phyloP scores from a whole-genome alignment of 129 eudicot species.

The Lactuca saligna region DNA sequence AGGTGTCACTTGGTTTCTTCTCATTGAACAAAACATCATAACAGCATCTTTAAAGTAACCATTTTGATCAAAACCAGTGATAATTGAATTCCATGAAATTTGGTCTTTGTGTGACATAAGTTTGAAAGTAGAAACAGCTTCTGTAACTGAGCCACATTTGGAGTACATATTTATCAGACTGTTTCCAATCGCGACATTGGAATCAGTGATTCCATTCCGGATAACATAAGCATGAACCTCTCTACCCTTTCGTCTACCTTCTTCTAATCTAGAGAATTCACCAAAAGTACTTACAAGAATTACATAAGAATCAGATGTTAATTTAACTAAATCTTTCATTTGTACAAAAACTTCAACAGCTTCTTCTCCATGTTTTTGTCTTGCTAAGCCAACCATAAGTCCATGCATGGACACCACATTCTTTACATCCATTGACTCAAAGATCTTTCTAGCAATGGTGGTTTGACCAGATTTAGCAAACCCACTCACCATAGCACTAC shows the following conservation, averaged over 20 bases:
- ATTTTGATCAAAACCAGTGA: constrained; percentile 82
- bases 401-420: constrained; percentile 83
- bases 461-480: constrained; percentile 54
- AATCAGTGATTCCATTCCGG: constrained; percentile 50
- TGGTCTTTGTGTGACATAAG: constrained; percentile 60
- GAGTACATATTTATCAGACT: constrained; percentile 83
- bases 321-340: constrained; percentile 50
- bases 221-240: constrained; percentile 71
- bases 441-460: constrained; percentile 53
- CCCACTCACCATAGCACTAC: constrained; percentile 84
- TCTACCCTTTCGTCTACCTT: constrained; percentile 64
- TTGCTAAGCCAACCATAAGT: constrained; percentile 82
- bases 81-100: constrained; percentile 81
- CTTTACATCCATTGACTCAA: constrained; percentile 59
- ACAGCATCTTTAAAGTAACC: constrained; percentile 54
- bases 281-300: constrained; percentile 70
- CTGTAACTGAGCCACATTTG: constrained; percentile 63
- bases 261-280: constrained; percentile 48
- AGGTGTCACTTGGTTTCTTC: constrained; percentile 44
- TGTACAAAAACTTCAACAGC: constrained; percentile 58
- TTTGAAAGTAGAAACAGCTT: constrained; percentile 52
- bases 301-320: constrained; percentile 66
- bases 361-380: constrained; percentile 70
- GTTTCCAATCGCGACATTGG: constrained; percentile 63
- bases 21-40: constrained; percentile 57